These are phyloP conservation scores for Salix koriyanagi DNA, from an alignment of 345 rosid genomes.

Conservation along the genomic window DNA sequence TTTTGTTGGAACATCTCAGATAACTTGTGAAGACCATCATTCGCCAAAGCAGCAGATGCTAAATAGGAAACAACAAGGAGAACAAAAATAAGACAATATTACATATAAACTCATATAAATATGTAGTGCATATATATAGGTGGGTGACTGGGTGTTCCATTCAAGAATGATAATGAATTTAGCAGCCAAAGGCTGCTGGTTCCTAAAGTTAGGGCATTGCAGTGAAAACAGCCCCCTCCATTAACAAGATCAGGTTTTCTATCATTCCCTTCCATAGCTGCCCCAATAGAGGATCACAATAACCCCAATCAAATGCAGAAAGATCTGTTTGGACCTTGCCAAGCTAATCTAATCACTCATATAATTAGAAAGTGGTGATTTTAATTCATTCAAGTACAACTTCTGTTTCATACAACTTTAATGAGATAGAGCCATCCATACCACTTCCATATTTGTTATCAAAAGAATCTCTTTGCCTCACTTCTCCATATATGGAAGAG, in stretches of 20 bases:
- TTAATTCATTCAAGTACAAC: background rate
- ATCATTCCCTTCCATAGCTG: background rate
- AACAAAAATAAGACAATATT: background rate
- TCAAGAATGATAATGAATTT: background rate
- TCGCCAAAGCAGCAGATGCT: conserved; percentile 16
- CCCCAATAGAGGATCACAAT: background rate
- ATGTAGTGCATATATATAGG: background rate
- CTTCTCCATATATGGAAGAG: conserved; percentile 3
- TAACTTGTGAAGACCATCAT: conserved; percentile 26
- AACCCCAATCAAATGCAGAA: background rate
- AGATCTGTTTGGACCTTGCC: background rate
- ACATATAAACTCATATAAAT: conserved; percentile 3
- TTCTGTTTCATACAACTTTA: conserved; percentile 12
- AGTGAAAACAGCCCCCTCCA: background rate
- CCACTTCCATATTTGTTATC: background rate
- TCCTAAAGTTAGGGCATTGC: background rate
- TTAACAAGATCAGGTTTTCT: background rate
- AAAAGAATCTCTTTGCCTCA: background rate
- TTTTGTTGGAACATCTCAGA: conserved; percentile 38
- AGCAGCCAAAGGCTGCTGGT: background rate
- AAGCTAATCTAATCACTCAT: background rate
- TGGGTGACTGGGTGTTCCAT: background rate
- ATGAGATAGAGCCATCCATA: background rate
- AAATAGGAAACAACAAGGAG: background rate
- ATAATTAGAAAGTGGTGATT: background rate